Evolutionary conservation across 2,329 filamentous ascomycete species (phyloP), one percentile per base, ranked within the genome.

Genomic region (Alternaria alternata): DNA sequence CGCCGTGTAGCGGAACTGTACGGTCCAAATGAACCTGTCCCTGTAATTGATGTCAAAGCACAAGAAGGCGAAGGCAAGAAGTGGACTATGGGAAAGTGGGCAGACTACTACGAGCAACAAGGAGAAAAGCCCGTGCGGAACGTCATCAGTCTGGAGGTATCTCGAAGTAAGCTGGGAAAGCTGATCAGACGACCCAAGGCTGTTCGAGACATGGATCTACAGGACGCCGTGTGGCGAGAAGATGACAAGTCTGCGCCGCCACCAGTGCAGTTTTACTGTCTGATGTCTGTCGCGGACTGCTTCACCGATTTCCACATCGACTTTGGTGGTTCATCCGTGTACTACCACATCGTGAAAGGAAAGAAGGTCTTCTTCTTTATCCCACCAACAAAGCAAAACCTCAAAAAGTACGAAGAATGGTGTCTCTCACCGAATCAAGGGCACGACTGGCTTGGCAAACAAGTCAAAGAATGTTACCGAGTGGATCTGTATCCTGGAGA

Each of bases 291-390:
- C 22, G 87, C 87, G 12, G 88, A 91, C 74, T 89, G 88, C 75
- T 91, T 89, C 66, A 91, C 88, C 20, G 88, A 91, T 74, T 91
- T 91, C 66, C 88, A 91, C 75, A 89, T 91, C 70, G 88, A 91
- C 71, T 91, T 91, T 75, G 88, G 88, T 36, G 88, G 88, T 5
- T 90, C 88, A 4, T 90, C 88, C 1, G 88, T 91, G 6, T 91
- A 87, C 71, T 91, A 91, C 66, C 88, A 90, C 69, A 90, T 91
- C 63, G 76, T 90, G 55, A 88, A 88, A 65, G 88, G 88, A 57
- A 87, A 84, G 69, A 91, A 91, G 76, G 89, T 88, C 0, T 91
- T 91, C 75, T 89, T 91, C 75, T 90, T 91, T 79, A 89, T 91
- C 54, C 87, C 87, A 3, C 88, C 88, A 0, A 89, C 88, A 64